Percentiles rank a stretch among this genome's conserved stretches.
Evolutionary conservation across 345 rosid genomes (phyloP).

Genomic region (Gossypium herbaceum): DNA sequence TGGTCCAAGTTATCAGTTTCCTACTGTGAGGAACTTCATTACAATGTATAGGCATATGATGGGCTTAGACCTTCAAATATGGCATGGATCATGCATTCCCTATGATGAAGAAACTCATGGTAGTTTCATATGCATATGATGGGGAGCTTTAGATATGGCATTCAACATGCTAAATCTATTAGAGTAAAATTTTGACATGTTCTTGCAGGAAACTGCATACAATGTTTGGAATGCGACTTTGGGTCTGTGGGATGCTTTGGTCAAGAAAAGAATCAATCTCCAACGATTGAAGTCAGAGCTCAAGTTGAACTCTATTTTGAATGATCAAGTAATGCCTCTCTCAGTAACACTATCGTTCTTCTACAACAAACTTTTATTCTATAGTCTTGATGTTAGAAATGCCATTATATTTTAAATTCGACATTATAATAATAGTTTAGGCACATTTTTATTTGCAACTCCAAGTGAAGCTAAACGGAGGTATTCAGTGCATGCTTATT

Average conservation of each 20-base stretch:
- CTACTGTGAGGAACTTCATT: neutral
- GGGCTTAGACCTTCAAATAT: neutral
- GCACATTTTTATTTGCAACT: neutral
- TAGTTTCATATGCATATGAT: neutral
- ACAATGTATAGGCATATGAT: neutral
- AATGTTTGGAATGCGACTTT: slow-evolving; percentile 67
- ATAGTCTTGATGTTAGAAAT: neutral
- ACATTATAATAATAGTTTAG: neutral
- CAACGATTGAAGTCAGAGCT: slow-evolving; percentile 71
- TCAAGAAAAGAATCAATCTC: slow-evolving; percentile 57
- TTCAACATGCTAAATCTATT: slow-evolving; percentile 3
- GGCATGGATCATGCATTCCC: neutral
- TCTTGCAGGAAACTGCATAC: slow-evolving; percentile 62
- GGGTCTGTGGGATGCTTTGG: slow-evolving; percentile 63
- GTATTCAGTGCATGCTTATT: neutral
- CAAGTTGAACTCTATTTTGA: slow-evolving; percentile 66
- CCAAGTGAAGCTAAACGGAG: neutral
- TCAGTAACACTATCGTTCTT: slow-evolving; percentile 1
- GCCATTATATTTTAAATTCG: neutral
- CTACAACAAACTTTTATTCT: neutral
- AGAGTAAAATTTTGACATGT: slow-evolving; percentile 18
- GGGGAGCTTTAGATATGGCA: neutral
- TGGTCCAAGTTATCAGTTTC: neutral
- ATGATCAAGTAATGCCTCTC: slow-evolving; percentile 55
- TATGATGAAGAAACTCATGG: neutral